A percentile compares a stretch with the other conserved stretches of the same genome.
phyloP scores from a whole-genome alignment of 257 asterid genomes.

The Avicennia marina region DNA sequence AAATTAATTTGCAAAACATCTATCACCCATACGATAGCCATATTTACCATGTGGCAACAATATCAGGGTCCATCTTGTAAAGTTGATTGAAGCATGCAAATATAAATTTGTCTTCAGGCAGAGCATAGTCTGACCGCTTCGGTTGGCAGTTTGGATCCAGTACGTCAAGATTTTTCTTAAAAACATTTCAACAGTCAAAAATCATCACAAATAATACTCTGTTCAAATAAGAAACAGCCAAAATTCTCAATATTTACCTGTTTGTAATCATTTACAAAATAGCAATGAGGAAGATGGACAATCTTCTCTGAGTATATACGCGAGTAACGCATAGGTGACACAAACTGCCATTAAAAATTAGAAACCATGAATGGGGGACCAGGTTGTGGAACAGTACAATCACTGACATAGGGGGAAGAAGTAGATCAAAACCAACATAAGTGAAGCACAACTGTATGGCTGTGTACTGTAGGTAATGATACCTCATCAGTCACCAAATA shows the following conservation, averaged over 20 bases:
- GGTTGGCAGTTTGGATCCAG: constrained; percentile 73
- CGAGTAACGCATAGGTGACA: constrained; percentile 73
- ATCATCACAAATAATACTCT: background rate
- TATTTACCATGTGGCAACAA: constrained; percentile 70
- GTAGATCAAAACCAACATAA: background rate
- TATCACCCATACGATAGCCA: background rate
- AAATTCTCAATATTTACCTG: constrained; percentile 51
- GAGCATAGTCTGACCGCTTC: constrained; percentile 90
- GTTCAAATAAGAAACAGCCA: background rate
- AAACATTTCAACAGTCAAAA: constrained; percentile 3
- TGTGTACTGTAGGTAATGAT: background rate
- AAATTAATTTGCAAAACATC: background rate
- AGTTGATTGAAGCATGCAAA: constrained; percentile 99
- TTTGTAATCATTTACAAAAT: constrained; percentile 93
- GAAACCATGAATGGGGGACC: constrained; percentile 3
- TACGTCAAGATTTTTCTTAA: constrained; percentile 87
- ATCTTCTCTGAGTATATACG: constrained; percentile 93
- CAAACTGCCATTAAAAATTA: constrained; percentile 59
- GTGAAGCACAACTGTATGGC: background rate
- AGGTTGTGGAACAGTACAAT: background rate
- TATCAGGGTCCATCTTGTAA: constrained; percentile 99
- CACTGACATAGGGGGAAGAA: background rate
- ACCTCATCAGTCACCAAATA: constrained; percentile 99
- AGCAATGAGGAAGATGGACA: constrained; percentile 96
- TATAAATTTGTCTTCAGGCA: constrained; percentile 88